Evolutionary conservation across 2,329 filamentous ascomycete species (phyloP).

Genomic region (Colletotrichum tropicale): DNA sequence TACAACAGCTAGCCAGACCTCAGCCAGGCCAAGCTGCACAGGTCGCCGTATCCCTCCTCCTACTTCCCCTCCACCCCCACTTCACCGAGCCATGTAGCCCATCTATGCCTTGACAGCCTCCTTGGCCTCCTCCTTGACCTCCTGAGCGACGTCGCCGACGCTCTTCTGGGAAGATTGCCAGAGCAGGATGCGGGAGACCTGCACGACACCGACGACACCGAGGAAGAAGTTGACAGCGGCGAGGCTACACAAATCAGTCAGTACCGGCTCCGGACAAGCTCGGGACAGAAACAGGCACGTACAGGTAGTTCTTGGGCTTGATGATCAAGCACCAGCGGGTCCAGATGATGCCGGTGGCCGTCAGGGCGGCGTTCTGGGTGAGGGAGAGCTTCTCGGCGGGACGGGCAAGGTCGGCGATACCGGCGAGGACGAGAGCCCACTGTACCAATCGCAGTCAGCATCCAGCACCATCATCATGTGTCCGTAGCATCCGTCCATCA

Average conservation of each 20-base stretch:
- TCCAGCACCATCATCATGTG: background rate
- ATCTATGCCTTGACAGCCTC: conserved; percentile 18
- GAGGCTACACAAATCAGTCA: conserved; percentile 56
- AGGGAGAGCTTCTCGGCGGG: conserved; percentile 92
- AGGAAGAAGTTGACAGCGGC: conserved; percentile 99
- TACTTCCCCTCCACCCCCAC: background rate
- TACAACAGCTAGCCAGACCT: background rate
- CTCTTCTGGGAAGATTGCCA: conserved; percentile 64
- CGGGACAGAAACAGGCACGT: conserved; percentile 34
- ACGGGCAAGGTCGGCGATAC: conserved; percentile 88
- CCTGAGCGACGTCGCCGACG: conserved; percentile 36
- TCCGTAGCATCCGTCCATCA: background rate
- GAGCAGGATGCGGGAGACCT: conserved; percentile 77
- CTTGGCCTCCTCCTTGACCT: conserved; percentile 44
- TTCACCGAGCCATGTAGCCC: background rate
- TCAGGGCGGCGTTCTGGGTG: conserved; percentile 89
- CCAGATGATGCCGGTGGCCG: conserved; percentile 94
- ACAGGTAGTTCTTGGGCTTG: conserved; percentile 90
- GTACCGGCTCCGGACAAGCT: background rate
- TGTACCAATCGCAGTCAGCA: conserved; percentile 35
- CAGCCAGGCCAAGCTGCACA: background rate
- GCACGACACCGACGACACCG: conserved; percentile 82
- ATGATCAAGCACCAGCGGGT: conserved; percentile 99
- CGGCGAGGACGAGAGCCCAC: conserved; percentile 93
- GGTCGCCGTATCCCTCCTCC: background rate